Evolutionary conservation across 2,329 filamentous ascomycete genomes (phyloP).

Genomic region (Aspergillus fijiensis): DNA sequence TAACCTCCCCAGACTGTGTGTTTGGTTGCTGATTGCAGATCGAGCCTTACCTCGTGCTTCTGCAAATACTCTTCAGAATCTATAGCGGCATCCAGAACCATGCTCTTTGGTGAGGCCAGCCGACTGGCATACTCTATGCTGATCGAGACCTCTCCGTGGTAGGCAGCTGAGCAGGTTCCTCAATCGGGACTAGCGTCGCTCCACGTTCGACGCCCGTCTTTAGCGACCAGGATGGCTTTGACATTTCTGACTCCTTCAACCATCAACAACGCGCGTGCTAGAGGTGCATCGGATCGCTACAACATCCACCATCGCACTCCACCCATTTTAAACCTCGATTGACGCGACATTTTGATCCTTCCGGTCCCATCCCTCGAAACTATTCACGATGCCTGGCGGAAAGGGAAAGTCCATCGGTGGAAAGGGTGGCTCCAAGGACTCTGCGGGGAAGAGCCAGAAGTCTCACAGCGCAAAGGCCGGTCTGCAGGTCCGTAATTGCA

Average conservation of each 20-base stretch:
- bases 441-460: slow-evolving; percentile 86
- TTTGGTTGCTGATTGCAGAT: not conserved
- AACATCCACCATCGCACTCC: slow-evolving; percentile 28
- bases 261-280: slow-evolving; percentile 45
- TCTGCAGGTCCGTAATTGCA: slow-evolving; percentile 72
- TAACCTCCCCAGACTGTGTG: not conserved
- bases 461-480: slow-evolving; percentile 91
- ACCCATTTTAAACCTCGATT: slow-evolving; percentile 21
- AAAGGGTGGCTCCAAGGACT: slow-evolving; percentile 83
- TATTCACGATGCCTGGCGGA: slow-evolving; percentile 69
- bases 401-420: slow-evolving; percentile 92
- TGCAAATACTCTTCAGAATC: not conserved
- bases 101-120: not conserved
- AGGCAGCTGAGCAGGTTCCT: slow-evolving; percentile 27
- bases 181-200: slow-evolving; percentile 38
- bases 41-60: not conserved
- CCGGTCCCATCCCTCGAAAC: slow-evolving; percentile 27
- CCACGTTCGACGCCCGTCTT: slow-evolving; percentile 30
- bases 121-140: not conserved
- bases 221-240: slow-evolving; percentile 38
- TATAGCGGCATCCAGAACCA: not conserved
- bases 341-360: slow-evolving; percentile 29
- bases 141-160: slow-evolving; percentile 15
- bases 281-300: slow-evolving; percentile 27
- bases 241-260: slow-evolving; percentile 45